Base-by-base conservation (phyloP, 2,329 filamentous ascomycete genomes). In the Pestalotiopsis sp. region DNA sequence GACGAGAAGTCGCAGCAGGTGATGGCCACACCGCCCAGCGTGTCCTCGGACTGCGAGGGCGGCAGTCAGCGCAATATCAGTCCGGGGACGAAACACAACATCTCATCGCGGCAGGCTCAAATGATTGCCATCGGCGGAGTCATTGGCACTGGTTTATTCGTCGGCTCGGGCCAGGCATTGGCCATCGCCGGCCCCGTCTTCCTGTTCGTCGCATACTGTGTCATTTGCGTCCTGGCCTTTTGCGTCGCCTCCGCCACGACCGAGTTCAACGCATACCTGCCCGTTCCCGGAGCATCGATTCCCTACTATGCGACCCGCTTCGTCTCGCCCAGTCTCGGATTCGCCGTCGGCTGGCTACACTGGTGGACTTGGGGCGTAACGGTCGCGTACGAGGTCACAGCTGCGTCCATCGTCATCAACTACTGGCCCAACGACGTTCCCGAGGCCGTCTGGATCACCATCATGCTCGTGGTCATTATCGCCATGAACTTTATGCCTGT, bases 171-270 rank as follows among this genome's bases (percentile, higher is more conserved):
- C 20, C 60, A 67, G 49, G 61, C 60, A 13, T 67, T 70, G 20
- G 69, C 70, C 60, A 70, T 68, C n/a, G 75, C 72, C 20, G 74
- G 75, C 0, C 73, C 74, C 62, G 82, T 81, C 31, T 78, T 76
- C 60, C 78, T 83, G 4, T 73, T 85, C n/a, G 78, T 85, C 52
- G 80, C 81, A 17, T 85, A 84, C 70, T 74, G 80, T 40, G 80
- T 84, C 63, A 80, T 87, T 66, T 85, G 85, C 62, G 80, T 85
- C 13, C 82, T 88, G 66, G 83, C 89, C 58, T 88, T 82, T 76
- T 84, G 83, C 23, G 85, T 88, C 70, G 88, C 88, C 82, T 77
- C 78, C 59, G 74, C 72, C 66, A 73, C 78, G 61, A 75, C 74
- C 59, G 77, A 80, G 60, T 71, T 76, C n/a, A 68, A 66, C 9